Conservation (phyloP, 192 early-diverging fungal genomes). For the Thoreauomyces humboldtii region DNA sequence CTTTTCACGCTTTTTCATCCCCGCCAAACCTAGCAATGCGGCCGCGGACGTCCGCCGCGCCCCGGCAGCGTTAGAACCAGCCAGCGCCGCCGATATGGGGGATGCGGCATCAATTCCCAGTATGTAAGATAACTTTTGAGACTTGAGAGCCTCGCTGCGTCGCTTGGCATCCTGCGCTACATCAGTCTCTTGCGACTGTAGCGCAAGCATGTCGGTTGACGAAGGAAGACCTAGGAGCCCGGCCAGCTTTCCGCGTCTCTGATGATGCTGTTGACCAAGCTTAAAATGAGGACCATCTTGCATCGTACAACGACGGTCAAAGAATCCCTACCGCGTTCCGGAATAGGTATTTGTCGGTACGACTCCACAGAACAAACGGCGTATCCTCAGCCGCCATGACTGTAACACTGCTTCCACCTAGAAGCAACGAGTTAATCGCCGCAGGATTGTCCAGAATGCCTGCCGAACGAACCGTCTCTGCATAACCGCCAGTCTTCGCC, state of each 20-base stretch:
- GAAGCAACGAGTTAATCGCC: too few relatives aligned
- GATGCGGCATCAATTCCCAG: constrained; percentile 15
- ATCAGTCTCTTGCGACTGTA: neutral
- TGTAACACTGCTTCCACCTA: neutral
- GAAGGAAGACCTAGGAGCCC: constrained; percentile 26
- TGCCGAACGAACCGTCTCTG: neutral
- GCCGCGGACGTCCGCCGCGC: too few relatives aligned
- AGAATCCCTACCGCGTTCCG: constrained; percentile 7
- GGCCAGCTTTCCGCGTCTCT: constrained; percentile 19
- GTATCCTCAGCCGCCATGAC: neutral
- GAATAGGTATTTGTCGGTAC: constrained; percentile 10
- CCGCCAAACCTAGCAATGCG: too few relatives aligned
- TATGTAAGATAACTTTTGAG: constrained; percentile 17
- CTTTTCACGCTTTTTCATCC: too few relatives aligned
- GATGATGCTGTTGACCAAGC: neutral
- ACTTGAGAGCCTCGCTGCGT: constrained; percentile 14
- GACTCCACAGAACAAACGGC: constrained; percentile 20
- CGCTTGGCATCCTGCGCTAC: constrained; percentile 23
- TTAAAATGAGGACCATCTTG: too few relatives aligned
- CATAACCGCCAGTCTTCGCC: neutral
- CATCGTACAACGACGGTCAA: neutral
- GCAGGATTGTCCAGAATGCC: too few relatives aligned
- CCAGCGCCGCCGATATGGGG: neutral
- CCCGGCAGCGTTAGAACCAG: too few relatives aligned
- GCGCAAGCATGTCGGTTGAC: constrained; percentile 10